Percentiles rank a stretch among this genome's conserved stretches.
Conservation (phyloP, 108 stramenopile genomes). For the Cylindrotheca fusiformis region DNA sequence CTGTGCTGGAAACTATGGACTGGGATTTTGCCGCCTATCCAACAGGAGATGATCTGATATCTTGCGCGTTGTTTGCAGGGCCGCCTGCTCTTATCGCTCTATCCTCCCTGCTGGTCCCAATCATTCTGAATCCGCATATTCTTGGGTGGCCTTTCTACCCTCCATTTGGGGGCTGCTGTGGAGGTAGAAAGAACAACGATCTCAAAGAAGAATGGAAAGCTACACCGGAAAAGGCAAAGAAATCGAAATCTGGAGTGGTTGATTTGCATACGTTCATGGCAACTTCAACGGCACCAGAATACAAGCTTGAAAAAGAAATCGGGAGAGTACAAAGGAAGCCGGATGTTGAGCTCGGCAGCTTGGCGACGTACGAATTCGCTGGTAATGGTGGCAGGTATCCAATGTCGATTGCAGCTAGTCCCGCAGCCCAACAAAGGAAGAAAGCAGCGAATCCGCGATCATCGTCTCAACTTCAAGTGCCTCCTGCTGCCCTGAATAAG, state of each 20-base stretch:
- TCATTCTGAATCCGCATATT: conserved; percentile 48
- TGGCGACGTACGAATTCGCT: conserved; percentile 38
- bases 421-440: background rate
- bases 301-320: conserved; percentile 34
- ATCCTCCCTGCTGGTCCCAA: conserved; percentile 34
- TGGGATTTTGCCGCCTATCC: conserved; percentile 30
- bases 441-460: background rate
- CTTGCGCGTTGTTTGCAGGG: conserved; percentile 32
- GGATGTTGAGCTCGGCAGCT: conserved; percentile 46
- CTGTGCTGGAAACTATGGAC: conserved; percentile 24
- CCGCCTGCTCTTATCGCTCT: conserved; percentile 39
- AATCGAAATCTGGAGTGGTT: conserved; percentile 10
- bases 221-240: background rate
- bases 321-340: conserved; percentile 32
- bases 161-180: conserved; percentile 1
- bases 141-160: conserved; percentile 51
- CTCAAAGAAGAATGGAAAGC: background rate
- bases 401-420: conserved; percentile 10
- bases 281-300: conserved; percentile 2
- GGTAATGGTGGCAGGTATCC: conserved; percentile 4
- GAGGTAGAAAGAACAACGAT: conserved; percentile 13
- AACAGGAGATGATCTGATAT: conserved; percentile 4
- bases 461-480: background rate
- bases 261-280: conserved; percentile 35
- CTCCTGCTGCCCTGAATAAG: too few relatives aligned